Percentiles rank a stretch among this genome's conserved stretches.
Conservation (phyloP, 83 land plant genomes). For the Thuja plicata region DNA sequence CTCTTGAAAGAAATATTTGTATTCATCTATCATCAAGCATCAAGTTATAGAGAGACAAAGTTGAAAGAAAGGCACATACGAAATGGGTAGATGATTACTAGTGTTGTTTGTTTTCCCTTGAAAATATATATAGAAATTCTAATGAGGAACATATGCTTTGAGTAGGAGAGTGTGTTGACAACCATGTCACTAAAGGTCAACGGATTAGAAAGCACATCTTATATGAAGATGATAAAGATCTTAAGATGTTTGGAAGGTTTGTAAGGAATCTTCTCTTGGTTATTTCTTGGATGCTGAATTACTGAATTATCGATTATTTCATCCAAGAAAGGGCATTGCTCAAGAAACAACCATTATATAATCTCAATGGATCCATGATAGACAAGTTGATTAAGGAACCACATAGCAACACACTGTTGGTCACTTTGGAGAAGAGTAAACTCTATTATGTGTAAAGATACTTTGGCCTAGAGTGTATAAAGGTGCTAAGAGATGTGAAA, state of each 20-base stretch:
- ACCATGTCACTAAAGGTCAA: too few species aligned
- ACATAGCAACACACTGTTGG: not conserved
- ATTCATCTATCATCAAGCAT: too few species aligned
- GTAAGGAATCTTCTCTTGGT: too few species aligned
- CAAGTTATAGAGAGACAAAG: not conserved
- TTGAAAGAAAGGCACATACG: not conserved
- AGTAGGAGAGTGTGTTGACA: too few species aligned
- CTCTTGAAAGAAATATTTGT: too few species aligned
- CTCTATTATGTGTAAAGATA: not conserved
- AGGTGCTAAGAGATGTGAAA: not conserved
- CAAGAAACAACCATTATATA: not conserved
- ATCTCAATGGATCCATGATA: not conserved
- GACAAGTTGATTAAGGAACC: conserved; percentile 1
- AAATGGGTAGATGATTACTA: not conserved
- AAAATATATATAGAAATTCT: not conserved
- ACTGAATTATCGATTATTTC: not conserved
- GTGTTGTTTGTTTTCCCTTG: not conserved
- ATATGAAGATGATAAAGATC: not conserved
- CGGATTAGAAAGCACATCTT: too few species aligned
- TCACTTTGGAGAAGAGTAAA: conserved; percentile 8
- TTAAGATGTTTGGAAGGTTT: not conserved
- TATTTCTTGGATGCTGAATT: too few species aligned
- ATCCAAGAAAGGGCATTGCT: not conserved
- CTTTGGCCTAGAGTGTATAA: conserved; percentile 12
- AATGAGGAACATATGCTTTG: too few species aligned